Base-by-base conservation (phyloP, 495 filamentous ascomycete genomes). In the Pseudevernia furfuracea region DNA sequence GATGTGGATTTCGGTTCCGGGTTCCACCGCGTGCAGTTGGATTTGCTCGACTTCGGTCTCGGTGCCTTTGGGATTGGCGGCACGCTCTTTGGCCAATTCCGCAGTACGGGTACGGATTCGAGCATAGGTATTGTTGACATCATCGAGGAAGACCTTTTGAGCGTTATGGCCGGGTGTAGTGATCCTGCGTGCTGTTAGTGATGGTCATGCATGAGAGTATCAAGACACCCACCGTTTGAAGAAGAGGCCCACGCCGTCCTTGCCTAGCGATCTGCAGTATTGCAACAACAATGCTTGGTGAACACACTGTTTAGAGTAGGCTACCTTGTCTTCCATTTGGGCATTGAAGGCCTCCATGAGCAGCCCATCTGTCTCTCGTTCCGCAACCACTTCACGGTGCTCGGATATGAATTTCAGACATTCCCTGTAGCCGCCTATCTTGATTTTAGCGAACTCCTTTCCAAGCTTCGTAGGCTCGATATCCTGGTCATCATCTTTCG, bases 11-110 rank as follows among this genome's bases (percentile, higher is more conserved):
- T 87, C 86, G 3, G 94, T 97, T 63, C 89, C 89, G 17, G 93
- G 92, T 70, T 97, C 92, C 30, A 97, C 91, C 21, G 94, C 92
- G 72, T 98, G 94, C 30, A 98, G 80, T 76, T 98, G 94, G 69
- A 98, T 97, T 73, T 96, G 93, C 78, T 97, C 93, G n/a, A 95
- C 89, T 14, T 87, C 89, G 39, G 77, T 82, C 5, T 67, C 69
- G 37, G 72, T 77, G 15, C 80, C 82, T 19, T 85, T 84, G 41
- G 80, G 85, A 59, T 84, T 84, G 23, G 86, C 82, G 53, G 86
- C 84, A 2, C 84, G 84, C 73, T 85, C 78, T 65, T 87, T 80
- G 49, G 83, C 80, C 58, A 97, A 87, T 74, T 95, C 89, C n/a
- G 84, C 82, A 0, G 89, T 84, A 32, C 93, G 85, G 44, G 79